A percentile compares a stretch with the other conserved stretches of the same genome.
These are phyloP conservation scores for Ophiorrhiza pumila DNA, from an alignment of 257 asterid species.

Conservation along the genomic window DNA sequence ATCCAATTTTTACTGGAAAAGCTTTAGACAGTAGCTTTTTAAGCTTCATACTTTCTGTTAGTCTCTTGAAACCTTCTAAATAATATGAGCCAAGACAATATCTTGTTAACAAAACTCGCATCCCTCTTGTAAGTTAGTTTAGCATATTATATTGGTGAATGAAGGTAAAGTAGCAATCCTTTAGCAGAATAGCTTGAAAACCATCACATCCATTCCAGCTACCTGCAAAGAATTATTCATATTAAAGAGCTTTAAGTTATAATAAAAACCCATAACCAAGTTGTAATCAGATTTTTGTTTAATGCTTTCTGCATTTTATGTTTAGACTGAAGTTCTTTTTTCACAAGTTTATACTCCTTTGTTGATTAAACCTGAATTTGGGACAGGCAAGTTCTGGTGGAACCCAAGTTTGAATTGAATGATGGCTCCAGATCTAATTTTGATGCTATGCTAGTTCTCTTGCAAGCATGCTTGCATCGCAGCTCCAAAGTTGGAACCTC, in stretches of 20 bases:
- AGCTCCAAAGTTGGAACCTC: constrained; percentile 54
- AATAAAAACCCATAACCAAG: too few relatives aligned
- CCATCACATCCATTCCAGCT: not conserved
- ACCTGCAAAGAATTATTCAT: not conserved
- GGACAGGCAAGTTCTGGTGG: constrained; percentile 87
- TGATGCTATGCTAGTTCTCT: constrained; percentile 86
- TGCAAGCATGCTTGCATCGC: constrained; percentile 91
- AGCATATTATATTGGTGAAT: not conserved
- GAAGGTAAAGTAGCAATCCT: too few relatives aligned
- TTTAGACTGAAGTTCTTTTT: constrained; percentile 12
- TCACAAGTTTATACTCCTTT: constrained; percentile 19
- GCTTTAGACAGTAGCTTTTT: too few relatives aligned
- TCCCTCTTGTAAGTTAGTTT: not conserved
- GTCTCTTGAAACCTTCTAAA: too few relatives aligned
- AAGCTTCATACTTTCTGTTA: not conserved
- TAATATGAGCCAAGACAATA: too few relatives aligned
- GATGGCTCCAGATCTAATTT: constrained; percentile 61
- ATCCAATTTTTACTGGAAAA: too few relatives aligned
- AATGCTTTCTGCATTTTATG: constrained; percentile 5
- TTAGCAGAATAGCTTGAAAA: not conserved
- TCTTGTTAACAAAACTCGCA: not conserved
- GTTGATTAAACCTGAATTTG: constrained; percentile 22
- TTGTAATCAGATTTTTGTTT: not conserved
- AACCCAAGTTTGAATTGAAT: constrained; percentile 73
- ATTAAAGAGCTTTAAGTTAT: too few relatives aligned